Percentiles rank a stretch among this genome's conserved stretches.
phyloP scores from a whole-genome alignment of 2,329 filamentous ascomycete genomes.

The Ceratocystis variospora region DNA sequence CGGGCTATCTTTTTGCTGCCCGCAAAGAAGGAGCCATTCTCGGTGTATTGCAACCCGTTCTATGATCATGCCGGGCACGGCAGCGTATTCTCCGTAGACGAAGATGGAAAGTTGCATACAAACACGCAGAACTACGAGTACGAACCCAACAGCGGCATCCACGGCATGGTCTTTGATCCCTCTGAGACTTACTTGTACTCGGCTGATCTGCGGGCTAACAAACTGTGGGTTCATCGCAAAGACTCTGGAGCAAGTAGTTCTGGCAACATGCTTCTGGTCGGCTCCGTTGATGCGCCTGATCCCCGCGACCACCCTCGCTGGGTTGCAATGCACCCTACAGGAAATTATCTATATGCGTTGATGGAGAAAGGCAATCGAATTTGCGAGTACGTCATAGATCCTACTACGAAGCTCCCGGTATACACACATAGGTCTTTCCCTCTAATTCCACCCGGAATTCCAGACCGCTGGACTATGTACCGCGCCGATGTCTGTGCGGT shows the following conservation, averaged over 20 bases:
- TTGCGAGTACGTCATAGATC: conserved; percentile 69
- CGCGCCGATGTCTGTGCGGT: conserved; percentile 73
- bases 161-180: conserved; percentile 70
- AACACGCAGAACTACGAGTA: conserved; percentile 64
- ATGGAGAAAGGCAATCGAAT: conserved; percentile 84
- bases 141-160: conserved; percentile 55
- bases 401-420: conserved; percentile 56
- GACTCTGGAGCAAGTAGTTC: conserved; percentile 28
- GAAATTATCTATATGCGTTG: conserved; percentile 67
- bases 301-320: conserved; percentile 69
- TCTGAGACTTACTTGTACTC: conserved; percentile 64
- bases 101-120: conserved; percentile 42
- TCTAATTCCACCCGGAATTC: conserved; percentile 61
- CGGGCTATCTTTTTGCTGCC: conserved; percentile 81
- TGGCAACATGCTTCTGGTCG: conserved; percentile 54
- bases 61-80: conserved; percentile 74
- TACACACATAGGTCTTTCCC: conserved; percentile 67
- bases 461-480: conserved; percentile 48
- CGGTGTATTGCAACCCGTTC: conserved; percentile 81
- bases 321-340: conserved; percentile 70
- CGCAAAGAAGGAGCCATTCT: conserved; percentile 61
- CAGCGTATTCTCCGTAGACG: conserved; percentile 55
- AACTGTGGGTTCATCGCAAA: conserved; percentile 73
- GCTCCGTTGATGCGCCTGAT: conserved; percentile 56
- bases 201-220: conserved; percentile 63